These are phyloP conservation scores for Pythium brassicae DNA, from an alignment of 352 stramenopile species.

Conservation along the genomic window DNA sequence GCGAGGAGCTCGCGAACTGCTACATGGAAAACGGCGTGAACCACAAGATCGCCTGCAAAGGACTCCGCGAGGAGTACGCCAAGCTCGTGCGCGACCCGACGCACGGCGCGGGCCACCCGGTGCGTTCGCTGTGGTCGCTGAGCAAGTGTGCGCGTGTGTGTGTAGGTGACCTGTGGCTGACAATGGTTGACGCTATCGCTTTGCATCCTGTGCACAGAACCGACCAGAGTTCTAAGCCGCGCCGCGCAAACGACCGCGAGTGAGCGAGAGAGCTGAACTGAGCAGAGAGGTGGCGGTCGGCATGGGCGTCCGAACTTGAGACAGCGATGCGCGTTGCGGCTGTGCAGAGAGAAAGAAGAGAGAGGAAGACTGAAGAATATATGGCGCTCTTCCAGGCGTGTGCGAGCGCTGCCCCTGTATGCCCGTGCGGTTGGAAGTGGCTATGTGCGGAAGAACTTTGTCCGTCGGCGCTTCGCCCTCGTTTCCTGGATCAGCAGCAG, in stretches of 20 bases:
- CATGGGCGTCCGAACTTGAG: background rate
- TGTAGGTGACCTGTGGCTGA: background rate
- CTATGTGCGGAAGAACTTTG: constrained; percentile 8
- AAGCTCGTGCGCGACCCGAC: constrained; percentile 79
- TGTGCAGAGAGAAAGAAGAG: constrained; percentile 3
- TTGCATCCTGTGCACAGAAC: constrained; percentile 11
- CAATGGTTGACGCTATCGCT: background rate
- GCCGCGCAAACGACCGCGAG: constrained; percentile 12
- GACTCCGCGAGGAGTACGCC: constrained; percentile 76
- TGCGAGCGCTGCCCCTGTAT: constrained; percentile 1
- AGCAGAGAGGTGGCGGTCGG: background rate
- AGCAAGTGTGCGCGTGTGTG: background rate
- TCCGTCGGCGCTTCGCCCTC: constrained; percentile 38
- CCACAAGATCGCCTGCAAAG: constrained; percentile 85
- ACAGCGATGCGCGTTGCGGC: constrained; percentile 10
- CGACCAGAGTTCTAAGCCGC: constrained; percentile 21
- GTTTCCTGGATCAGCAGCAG: constrained; percentile 38
- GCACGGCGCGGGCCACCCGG: constrained; percentile 62
- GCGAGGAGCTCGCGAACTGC: constrained; percentile 80
- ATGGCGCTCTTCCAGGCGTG: constrained; percentile 13
- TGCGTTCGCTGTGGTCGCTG: constrained; percentile 17
- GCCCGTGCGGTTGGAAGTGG: constrained; percentile 10
- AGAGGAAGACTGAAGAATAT: constrained; percentile 12
- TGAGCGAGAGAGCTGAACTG: constrained; percentile 1
- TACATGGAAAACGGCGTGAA: constrained; percentile 88